These are phyloP conservation scores for Fusarium marasasianum DNA, from an alignment of 2,329 filamentous ascomycete genomes.

Conservation along the genomic window DNA sequence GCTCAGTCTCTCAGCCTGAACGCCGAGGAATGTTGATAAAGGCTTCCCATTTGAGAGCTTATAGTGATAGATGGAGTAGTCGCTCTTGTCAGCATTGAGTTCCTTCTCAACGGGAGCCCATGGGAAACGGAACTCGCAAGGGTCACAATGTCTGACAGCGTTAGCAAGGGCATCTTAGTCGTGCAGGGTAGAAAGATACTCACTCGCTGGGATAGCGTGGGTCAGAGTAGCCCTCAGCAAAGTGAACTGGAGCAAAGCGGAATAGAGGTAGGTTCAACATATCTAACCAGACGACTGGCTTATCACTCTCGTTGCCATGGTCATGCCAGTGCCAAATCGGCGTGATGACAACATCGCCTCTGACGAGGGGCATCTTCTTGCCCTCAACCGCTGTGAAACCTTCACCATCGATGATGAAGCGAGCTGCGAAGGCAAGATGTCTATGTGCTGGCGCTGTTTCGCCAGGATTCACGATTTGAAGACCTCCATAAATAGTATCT, in stretches of 20 bases:
- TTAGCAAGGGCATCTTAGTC: background rate
- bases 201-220: slow-evolving; percentile 59
- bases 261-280: slow-evolving; percentile 64
- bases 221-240: slow-evolving; percentile 60
- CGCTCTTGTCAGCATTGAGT: slow-evolving; percentile 47
- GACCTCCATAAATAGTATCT: slow-evolving; percentile 64
- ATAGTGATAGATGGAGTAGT: slow-evolving; percentile 51
- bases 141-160: slow-evolving; percentile 44
- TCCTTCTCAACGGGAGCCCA: slow-evolving; percentile 54
- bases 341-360: slow-evolving; percentile 66
- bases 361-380: slow-evolving; percentile 58
- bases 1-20: slow-evolving; percentile 58
- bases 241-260: slow-evolving; percentile 61
- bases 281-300: slow-evolving; percentile 67
- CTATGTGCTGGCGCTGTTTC: slow-evolving; percentile 65
- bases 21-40: slow-evolving; percentile 57
- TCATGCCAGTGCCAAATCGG: slow-evolving; percentile 69
- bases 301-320: slow-evolving; percentile 65
- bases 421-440: slow-evolving; percentile 64
- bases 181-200: background rate
- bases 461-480: slow-evolving; percentile 65
- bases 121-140: slow-evolving; percentile 53
- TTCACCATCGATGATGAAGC: slow-evolving; percentile 66
- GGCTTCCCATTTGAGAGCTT: slow-evolving; percentile 42
- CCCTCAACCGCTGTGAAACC: slow-evolving; percentile 68